Evolutionary conservation across 805 yeast species (phyloP).

Genomic region (Maudiozyma serrabonitensis): DNA sequence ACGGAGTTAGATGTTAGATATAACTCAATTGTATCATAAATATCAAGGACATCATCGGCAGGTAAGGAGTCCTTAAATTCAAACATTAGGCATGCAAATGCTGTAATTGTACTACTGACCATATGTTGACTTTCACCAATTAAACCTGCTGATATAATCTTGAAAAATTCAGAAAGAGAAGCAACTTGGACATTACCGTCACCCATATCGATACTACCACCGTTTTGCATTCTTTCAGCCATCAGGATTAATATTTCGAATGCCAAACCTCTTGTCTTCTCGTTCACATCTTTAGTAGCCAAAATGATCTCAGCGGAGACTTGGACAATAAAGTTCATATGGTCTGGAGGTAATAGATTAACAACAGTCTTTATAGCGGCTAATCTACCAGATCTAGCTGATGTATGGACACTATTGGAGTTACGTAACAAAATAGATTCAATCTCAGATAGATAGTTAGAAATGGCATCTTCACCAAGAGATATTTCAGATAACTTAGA

Average conservation of each 20-base stretch:
- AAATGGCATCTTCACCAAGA: conserved; percentile 46
- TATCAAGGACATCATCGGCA: conserved; percentile 53
- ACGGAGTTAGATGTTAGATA: conserved; percentile 84
- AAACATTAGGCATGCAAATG: conserved; percentile 74
- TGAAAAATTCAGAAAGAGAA: conserved; percentile 70
- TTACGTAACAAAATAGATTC: conserved; percentile 50
- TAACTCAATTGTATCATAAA: conserved; percentile 77
- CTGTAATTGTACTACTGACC: conserved; percentile 94
- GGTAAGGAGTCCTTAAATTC: conserved; percentile 69
- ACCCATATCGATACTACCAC: conserved; percentile 58
- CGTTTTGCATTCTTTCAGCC: conserved; percentile 61
- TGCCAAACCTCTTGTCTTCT: conserved; percentile 77
- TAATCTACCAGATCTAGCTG: conserved; percentile 77
- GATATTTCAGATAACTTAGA: conserved; percentile 62
- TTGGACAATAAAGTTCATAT: conserved; percentile 70
- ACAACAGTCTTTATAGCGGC: conserved; percentile 54
- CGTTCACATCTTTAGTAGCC: conserved; percentile 86
- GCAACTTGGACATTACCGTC: conserved; percentile 32
- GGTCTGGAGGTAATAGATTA: conserved; percentile 50
- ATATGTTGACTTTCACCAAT: conserved; percentile 91
- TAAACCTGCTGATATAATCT: conserved; percentile 91
- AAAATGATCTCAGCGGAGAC: conserved; percentile 80
- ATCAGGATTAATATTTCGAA: conserved; percentile 65
- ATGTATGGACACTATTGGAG: conserved; percentile 48
- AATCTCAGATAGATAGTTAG: conserved; percentile 45